Conservation (phyloP, 768 basidiomycete genomes). For the Podaxis pistillaris region DNA sequence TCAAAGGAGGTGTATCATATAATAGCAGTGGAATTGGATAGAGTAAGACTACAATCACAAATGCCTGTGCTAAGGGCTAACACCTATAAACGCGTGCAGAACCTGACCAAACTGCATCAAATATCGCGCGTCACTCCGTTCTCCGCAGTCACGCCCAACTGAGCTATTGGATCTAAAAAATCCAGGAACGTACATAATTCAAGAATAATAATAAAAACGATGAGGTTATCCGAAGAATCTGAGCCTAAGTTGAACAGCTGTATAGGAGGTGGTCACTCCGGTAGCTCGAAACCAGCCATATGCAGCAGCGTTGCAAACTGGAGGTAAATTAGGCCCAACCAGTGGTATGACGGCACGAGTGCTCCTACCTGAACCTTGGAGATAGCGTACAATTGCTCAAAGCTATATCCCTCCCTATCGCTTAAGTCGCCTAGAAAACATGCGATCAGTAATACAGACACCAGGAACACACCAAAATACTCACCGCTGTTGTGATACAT, state of each 20-base stretch:
- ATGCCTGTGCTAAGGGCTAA: not conserved
- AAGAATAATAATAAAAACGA: slow-evolving; percentile 2
- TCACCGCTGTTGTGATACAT: slow-evolving; percentile 85
- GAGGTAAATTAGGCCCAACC: not conserved
- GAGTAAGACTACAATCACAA: not conserved
- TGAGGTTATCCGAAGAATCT: not conserved
- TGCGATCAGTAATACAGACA: slow-evolving; percentile 3
- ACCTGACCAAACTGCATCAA: slow-evolving; percentile 9
- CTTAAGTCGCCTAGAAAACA: slow-evolving; percentile 64
- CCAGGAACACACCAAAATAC: slow-evolving; percentile 17
- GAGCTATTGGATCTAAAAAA: no score
- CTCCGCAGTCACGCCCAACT: not conserved
- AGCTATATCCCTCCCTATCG: slow-evolving; percentile 77
- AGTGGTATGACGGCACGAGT: not conserved
- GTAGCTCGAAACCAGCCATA: slow-evolving; percentile 57
- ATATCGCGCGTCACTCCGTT: slow-evolving; percentile 7
- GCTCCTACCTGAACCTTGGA: slow-evolving; percentile 81
- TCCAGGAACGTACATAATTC: not conserved
- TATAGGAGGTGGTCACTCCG: not conserved
- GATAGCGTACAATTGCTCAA: slow-evolving; percentile 78
- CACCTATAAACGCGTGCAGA: not conserved
- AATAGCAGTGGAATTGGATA: not conserved
- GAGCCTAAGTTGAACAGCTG: not conserved
- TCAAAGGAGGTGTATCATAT: not conserved
- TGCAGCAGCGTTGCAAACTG: slow-evolving; percentile 73